Evolutionary conservation across 2,329 filamentous ascomycete species (phyloP).

Genomic region (Escovopsis weberi): DNA sequence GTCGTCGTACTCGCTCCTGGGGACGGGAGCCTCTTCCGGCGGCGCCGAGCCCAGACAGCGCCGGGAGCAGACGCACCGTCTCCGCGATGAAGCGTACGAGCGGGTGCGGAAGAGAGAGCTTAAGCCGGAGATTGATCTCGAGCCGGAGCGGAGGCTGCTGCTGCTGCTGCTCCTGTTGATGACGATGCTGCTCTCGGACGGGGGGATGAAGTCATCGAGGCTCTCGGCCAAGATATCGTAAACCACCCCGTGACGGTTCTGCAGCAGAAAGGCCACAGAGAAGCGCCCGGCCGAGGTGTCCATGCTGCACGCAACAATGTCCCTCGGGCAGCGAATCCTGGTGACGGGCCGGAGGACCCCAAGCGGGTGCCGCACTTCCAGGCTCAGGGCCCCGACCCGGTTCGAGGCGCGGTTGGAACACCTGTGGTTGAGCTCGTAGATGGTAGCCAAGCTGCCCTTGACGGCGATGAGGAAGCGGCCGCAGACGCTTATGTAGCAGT

Average conservation of each 20-base stretch:
- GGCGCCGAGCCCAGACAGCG: conserved; percentile 10
- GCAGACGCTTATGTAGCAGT: conserved; percentile 42
- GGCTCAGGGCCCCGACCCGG: conserved; percentile 13
- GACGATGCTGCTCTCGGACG: conserved; percentile 1
- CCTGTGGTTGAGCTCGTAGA: conserved; percentile 33
- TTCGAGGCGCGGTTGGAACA: conserved; percentile 15
- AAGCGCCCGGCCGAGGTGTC: conserved; percentile 41
- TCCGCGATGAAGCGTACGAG: not conserved
- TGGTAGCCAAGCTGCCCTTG: conserved; percentile 36
- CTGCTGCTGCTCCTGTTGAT: not conserved
- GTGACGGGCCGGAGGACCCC: conserved; percentile 29
- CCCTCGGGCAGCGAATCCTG: conserved; percentile 39
- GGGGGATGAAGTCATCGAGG: conserved; percentile 3
- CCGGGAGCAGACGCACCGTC: conserved; percentile 12
- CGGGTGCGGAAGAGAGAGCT: not conserved
- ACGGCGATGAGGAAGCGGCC: conserved; percentile 42
- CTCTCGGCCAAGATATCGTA: conserved; percentile 32
- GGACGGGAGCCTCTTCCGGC: conserved; percentile 16
- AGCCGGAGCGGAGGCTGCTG: not conserved
- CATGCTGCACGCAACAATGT: conserved; percentile 46
- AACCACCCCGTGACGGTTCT: conserved; percentile 45
- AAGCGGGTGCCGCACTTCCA: conserved; percentile 10
- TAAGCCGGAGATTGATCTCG: not conserved
- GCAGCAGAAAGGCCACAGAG: conserved; percentile 43
- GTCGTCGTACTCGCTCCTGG: conserved; percentile 23